Base-by-base conservation (phyloP, 2,329 filamentous ascomycete species). In the Colletotrichum musae region DNA sequence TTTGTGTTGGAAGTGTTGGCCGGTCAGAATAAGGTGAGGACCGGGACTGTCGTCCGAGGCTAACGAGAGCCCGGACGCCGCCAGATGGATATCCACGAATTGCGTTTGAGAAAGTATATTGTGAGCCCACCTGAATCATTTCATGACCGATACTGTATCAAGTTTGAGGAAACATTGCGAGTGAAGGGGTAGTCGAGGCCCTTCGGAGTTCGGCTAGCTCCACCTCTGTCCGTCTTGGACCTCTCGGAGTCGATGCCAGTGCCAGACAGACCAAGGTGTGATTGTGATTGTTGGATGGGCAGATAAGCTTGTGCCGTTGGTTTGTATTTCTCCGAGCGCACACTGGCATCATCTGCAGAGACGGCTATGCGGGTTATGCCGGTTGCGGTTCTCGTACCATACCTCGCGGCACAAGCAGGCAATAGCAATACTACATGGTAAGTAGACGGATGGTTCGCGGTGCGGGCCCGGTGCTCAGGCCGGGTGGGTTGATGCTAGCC, bases 171-270 rank as follows among this genome's bases (percentile, higher is more conserved):
- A 61, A 57, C 32, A 16, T 52, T 47, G 62, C 57, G 51, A 60
- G 50, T 47, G 50, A 57, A 56, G 45, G 57, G 50, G 36, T 50
- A 61, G 52, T 58, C 36, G 53, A 52, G 51, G 32, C n/a, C 28
- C 50, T 43, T 43, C 39, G 50, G 45, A 52, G 50, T 26, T 41
- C 39, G 51, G 56, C 66, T 6, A 56, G 51, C 24, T 53, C 67
- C 63, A 70, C 67, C 47, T 50, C 58, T 57, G 24, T 10, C 28
- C 28, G 18, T 18, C 3, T 36, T 66, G 54, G 62, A 61, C 62
- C 62, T 69, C 56, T 60, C 67, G 51, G 62, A 69, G 67, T 67
- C 57, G 51, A 51, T 69, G 45, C 67, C 67, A 52, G n/a, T 51
- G 51, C 56, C 43, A 24, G 28, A 56, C 56, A 43, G 43, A 16